Base-by-base conservation (phyloP, 345 rosid genomes). In the Crucihimalaya himalaica region DNA sequence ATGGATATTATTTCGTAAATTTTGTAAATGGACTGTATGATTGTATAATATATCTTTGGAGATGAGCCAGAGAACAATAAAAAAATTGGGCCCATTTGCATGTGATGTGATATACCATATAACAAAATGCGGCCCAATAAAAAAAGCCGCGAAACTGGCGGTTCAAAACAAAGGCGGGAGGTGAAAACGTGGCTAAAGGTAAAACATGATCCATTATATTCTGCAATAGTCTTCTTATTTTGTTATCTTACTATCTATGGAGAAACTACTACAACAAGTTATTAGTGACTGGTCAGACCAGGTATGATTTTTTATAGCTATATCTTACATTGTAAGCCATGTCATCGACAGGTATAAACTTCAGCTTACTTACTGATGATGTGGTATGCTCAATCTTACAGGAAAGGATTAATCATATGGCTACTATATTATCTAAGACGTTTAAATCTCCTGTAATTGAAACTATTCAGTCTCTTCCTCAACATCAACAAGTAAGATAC, bases 401-500 rank as follows among this genome's bases (percentile, higher is more conserved):
- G 96, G 96, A 91, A 48, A 84, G 81, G 74, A 83, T 93, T 47
- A 87, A 89, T 78, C 97, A 93, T 62, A 89, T 93, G 96, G 91
- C 85, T 63, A 65, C 71, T 81, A 91, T 93, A 55, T 76, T 93
- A 74, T 89, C 98, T 52, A 91, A 85, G 80, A 87, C 97, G 54
- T 93, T 82, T 72, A 84, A 77, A 70, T 89, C 91, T 29, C 96
- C 92, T 1, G 58, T 80, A 66, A 89, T 91, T 29, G 90, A 91
- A 69, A 93, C 90, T 55, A 93, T 93, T 35, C 92, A 84, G 70
- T 87, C 89, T 61, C 96, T 93, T 81, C 98, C 98, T 58, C 97
- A 88, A 68, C 97, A 93, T 76, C 98, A 93, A 71, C 97, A 91
- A 82, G 98, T 93, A 78, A 80, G 79, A 68, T 35, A 10, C 78